Percentiles rank a stretch among this genome's conserved stretches.
phyloP scores from a whole-genome alignment of 1,139 yeast species.

The Kurtzmaniella quercitrusa region DNA sequence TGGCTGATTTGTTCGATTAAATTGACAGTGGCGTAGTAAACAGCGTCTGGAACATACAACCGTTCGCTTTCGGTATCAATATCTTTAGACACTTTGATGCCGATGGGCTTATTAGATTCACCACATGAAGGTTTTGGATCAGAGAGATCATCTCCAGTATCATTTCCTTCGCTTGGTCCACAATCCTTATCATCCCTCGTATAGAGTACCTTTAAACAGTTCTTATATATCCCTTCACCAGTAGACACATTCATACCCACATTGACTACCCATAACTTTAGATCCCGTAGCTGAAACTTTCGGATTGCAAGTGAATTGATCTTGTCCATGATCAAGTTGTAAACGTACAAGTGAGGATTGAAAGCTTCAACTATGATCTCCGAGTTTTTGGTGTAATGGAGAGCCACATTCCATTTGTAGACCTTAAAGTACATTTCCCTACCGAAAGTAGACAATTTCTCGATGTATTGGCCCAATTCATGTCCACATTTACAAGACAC shows the following conservation, averaged over 20 bases:
- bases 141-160: conserved; percentile 17
- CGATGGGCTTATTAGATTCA: conserved; percentile 11
- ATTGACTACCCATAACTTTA: conserved; percentile 59
- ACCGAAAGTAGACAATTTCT: conserved; percentile 10
- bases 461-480: conserved; percentile 30
- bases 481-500: conserved; percentile 28
- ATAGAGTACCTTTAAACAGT: conserved; percentile 43
- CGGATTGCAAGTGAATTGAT: conserved; percentile 46
- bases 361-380: conserved; percentile 16
- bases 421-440: conserved; percentile 30
- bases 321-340: conserved; percentile 38
- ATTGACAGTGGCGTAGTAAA: conserved; percentile 20
- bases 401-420: conserved; percentile 56
- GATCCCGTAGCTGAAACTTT: conserved; percentile 61
- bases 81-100: background rate
- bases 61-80: conserved; percentile 32
- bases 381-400: conserved; percentile 17
- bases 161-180: no score
- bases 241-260: conserved; percentile 34
- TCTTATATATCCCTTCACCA: conserved; percentile 13
- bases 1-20: conserved; percentile 22
- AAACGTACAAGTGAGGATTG: conserved; percentile 30
- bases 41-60: conserved; percentile 23
- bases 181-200: no score
- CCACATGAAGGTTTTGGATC: no score